Evolutionary conservation across 1,284 basidiomycete species (phyloP).

Genomic region (Austroboletus novae-zelandiae): DNA sequence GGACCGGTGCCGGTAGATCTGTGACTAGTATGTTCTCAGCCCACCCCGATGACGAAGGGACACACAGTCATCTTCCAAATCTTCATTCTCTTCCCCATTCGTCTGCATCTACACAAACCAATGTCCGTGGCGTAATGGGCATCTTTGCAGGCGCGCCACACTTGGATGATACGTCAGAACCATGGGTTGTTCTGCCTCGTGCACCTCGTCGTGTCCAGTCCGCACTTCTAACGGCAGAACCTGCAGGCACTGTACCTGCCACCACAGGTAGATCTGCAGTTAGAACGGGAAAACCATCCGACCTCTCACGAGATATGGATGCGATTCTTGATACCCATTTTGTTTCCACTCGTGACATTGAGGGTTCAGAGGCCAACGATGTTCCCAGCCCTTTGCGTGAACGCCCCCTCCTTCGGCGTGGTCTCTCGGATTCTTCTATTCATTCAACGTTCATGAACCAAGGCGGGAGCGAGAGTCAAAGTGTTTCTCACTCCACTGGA

Average conservation of each 20-base stretch:
- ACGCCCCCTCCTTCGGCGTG: conserved; percentile 71
- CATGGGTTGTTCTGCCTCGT: conserved; percentile 66
- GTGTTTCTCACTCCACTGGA: background rate
- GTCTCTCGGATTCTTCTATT: conserved; percentile 88
- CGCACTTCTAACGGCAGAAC: conserved; percentile 23
- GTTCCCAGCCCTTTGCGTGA: conserved; percentile 50
- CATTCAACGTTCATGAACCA: conserved; percentile 75
- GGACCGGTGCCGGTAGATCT: conserved; percentile 69
- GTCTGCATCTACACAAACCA: conserved; percentile 23
- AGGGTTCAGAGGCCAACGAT: conserved; percentile 38
- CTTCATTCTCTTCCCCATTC: conserved; percentile 18
- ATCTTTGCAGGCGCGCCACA: conserved; percentile 84
- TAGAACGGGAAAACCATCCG: conserved; percentile 30
- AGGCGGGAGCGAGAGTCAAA: conserved; percentile 25
- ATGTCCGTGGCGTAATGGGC: conserved; percentile 52
- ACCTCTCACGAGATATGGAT: conserved; percentile 68
- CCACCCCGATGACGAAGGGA: conserved; percentile 27
- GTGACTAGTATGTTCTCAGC: conserved; percentile 57
- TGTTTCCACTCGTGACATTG: conserved; percentile 23
- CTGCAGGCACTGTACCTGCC: conserved; percentile 15
- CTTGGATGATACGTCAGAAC: conserved; percentile 41
- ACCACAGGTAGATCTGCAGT: conserved; percentile 22
- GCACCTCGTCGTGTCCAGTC: conserved; percentile 38
- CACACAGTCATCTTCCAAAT: conserved; percentile 18
- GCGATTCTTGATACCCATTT: conserved; percentile 67